Conservation (phyloP, 805 yeast species). For the Candida vaughaniae region DNA sequence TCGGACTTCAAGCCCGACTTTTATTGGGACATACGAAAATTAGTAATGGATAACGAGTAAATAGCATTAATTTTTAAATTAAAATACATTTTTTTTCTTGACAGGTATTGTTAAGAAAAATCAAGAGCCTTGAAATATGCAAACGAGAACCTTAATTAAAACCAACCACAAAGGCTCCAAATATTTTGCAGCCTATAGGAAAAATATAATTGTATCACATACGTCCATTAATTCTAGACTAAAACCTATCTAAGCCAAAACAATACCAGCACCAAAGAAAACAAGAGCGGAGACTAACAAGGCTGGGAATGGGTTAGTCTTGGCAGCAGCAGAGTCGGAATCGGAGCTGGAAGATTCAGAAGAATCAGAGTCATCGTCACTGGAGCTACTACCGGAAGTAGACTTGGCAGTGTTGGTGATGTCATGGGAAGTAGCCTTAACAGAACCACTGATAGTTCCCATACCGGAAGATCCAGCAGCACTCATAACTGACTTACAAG, state of each 20-base stretch:
- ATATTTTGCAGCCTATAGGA: too few species aligned
- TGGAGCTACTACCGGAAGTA: constrained; percentile 25
- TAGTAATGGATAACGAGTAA: constrained; percentile 35
- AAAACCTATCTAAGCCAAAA: constrained; percentile 11
- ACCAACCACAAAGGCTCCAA: too few species aligned
- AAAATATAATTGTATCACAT: too few species aligned
- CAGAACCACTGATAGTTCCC: constrained; percentile 47
- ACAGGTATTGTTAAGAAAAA: too few species aligned
- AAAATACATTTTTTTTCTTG: too few species aligned
- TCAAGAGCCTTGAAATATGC: not conserved
- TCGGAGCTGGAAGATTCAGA: constrained; percentile 10
- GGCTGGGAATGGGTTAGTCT: constrained; percentile 4
- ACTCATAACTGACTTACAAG: constrained; percentile 55
- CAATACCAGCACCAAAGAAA: constrained; percentile 13
- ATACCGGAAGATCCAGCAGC: constrained; percentile 73
- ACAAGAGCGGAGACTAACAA: constrained; percentile 15
- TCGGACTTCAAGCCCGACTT: constrained; percentile 24
- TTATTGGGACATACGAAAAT: constrained; percentile 44
- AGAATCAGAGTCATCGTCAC: constrained; percentile 17
- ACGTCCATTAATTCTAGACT: too few species aligned
- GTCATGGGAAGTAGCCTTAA: constrained; percentile 21
- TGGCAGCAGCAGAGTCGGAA: constrained; percentile 12
- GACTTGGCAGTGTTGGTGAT: constrained; percentile 21
- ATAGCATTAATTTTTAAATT: too few species aligned
- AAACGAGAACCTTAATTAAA: not conserved